phyloP scores from a whole-genome alignment of 306 rosid species.

The Nissolia schottii region DNA sequence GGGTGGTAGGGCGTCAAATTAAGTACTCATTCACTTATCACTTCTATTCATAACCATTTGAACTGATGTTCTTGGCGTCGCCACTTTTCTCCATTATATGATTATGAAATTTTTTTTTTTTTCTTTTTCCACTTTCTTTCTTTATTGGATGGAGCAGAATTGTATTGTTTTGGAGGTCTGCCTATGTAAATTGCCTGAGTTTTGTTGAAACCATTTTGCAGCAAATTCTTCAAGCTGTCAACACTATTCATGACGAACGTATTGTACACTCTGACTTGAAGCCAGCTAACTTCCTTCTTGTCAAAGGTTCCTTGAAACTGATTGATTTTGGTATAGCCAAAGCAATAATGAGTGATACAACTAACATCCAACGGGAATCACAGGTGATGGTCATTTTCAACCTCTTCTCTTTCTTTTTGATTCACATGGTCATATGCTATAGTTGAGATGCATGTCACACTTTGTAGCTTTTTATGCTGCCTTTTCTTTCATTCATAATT shows the following conservation, averaged over 20 bases:
- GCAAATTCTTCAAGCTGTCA: conserved; percentile 95
- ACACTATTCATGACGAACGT: conserved; percentile 90
- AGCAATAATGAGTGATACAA: conserved; percentile 95
- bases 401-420: neutral
- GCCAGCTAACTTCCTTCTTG: conserved; percentile 96
- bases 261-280: conserved; percentile 96
- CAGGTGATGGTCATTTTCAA: conserved; percentile 51
- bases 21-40: neutral
- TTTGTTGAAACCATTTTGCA: conserved; percentile 31
- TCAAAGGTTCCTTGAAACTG: conserved; percentile 87
- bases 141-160: neutral
- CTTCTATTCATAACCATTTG: neutral
- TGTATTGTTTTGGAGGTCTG: neutral
- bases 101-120: neutral
- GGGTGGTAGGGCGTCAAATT: neutral
- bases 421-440: neutral
- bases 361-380: conserved; percentile 93
- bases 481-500: neutral
- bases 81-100: neutral
- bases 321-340: conserved; percentile 97
- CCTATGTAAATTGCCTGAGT: conserved; percentile 5
- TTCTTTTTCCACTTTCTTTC: neutral
- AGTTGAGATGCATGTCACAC: neutral
- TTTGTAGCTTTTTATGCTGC: neutral
- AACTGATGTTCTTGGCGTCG: neutral